These are phyloP conservation scores for Letharia columbiana DNA, from an alignment of 495 filamentous ascomycete species.

Conservation along the genomic window DNA sequence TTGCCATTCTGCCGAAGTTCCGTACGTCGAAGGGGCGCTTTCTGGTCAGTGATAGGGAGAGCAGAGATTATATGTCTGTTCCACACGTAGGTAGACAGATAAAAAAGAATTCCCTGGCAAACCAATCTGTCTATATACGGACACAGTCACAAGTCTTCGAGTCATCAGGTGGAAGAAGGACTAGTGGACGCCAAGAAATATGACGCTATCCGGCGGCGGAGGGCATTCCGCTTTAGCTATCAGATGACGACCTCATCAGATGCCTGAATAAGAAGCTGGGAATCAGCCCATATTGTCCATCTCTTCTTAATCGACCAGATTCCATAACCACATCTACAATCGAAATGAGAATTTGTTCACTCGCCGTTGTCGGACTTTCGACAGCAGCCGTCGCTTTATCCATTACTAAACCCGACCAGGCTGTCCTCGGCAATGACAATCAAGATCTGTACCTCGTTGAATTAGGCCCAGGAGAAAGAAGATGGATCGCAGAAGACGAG, in stretches of 20 bases:
- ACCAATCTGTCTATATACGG: not conserved
- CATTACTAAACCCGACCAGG: slow-evolving; percentile 13
- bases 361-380: slow-evolving; percentile 3
- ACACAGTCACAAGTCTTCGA: slow-evolving; percentile 5
- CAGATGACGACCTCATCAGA: not conserved
- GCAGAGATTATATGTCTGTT: not conserved
- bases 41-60: not conserved
- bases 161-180: not conserved
- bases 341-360: slow-evolving; percentile 13
- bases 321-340: not conserved
- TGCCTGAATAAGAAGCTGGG: not conserved
- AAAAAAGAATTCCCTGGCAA: not conserved
- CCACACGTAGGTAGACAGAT: not conserved
- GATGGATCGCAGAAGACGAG: slow-evolving; percentile 86
- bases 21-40: not conserved
- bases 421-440: slow-evolving; percentile 6
- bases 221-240: not conserved
- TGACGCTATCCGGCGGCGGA: not conserved
- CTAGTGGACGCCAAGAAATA: not conserved
- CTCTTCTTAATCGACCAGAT: not conserved
- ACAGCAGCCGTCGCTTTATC: slow-evolving; percentile 11
- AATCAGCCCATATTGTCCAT: not conserved
- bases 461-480: slow-evolving; percentile 70
- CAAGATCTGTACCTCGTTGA: slow-evolving; percentile 68
- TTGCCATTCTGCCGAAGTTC: slow-evolving; percentile 19